Base-by-base conservation (phyloP, 169 alveolate genomes). In the Plasmodium billcollinsi region DNA sequence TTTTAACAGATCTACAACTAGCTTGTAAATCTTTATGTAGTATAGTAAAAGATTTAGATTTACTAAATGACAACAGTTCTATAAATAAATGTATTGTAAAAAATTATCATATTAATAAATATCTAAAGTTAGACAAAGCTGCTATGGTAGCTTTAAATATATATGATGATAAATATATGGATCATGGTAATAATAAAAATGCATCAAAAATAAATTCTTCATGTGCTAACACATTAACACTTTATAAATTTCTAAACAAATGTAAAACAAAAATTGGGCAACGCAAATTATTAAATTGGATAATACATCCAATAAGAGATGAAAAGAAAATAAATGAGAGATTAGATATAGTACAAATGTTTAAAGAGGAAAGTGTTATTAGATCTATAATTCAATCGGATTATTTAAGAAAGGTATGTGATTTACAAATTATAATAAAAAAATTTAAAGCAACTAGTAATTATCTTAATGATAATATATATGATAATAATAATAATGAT, bases 231-330 rank as follows among this genome's bases (percentile, higher is more conserved):
- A 21, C 49, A 50, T 26, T 61, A 11, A 86, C 92, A 0, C 59
- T 98, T 29, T 97, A 93, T 86, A 97, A 96, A 21, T 66, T 97
- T 45, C 89, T 98, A 74, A 98, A 97, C 94, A 94, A 95, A 78
- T 97, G 99, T 72, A 95, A 98, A 73, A 98, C 99, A 26, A 71
- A 94, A 66, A 95, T 97, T 26, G 99, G 99, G 3, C 93, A 95
- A 2, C 93, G 99, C 39, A 89, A 97, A 73, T 95, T 99, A 54
- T 95, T 96, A 72, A 92, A 95, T 86, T 98, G 99, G 99, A 88
- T 99, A 6, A 95, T 97, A 71, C 99, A 98, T 83, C 99, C 99
- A 3, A 95, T 98, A 43, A 96, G 96, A 63, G 98, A 98, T 92
- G 94, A 62, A 21, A 73, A 95, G 56, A 97, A 96, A 88, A 98